These are phyloP conservation scores for Logfia minima DNA, from an alignment of 129 eudicot species.

Conservation along the genomic window DNA sequence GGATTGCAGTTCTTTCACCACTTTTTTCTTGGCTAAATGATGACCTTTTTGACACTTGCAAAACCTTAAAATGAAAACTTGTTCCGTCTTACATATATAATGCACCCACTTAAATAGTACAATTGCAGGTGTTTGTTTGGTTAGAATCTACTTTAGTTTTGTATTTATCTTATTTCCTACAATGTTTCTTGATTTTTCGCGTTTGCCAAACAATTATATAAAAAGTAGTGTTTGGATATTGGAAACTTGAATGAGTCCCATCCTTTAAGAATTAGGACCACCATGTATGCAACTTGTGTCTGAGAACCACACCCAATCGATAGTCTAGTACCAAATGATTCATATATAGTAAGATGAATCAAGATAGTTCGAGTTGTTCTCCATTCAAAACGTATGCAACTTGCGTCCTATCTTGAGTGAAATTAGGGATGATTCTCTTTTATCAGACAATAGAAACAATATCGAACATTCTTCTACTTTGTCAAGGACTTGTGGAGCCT, in stretches of 20 bases:
- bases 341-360: conserved; percentile 15
- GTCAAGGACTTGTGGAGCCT: not conserved
- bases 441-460: not conserved
- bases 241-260: conserved; percentile 9
- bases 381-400: conserved; percentile 27
- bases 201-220: not conserved
- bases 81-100: not conserved
- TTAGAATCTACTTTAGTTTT: not conserved
- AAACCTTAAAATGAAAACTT: conserved; percentile 8
- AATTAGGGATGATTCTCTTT: conserved; percentile 19
- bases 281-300: conserved; percentile 37
- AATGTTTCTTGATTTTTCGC: not conserved
- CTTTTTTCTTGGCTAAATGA: conserved; percentile 4
- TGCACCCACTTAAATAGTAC: not conserved
- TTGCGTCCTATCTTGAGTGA: conserved; percentile 25
- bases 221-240: not conserved
- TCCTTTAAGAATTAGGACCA: conserved; percentile 23
- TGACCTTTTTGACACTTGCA: conserved; percentile 20
- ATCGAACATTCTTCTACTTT: not conserved
- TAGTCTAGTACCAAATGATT: conserved; percentile 30
- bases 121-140: not conserved
- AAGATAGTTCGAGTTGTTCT: conserved; percentile 27
- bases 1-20: conserved; percentile 7
- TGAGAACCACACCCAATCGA: conserved; percentile 12
- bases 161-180: not conserved